A percentile compares a stretch with the other conserved stretches of the same genome.
phyloP scores from a whole-genome alignment of 768 basidiomycete species.

The Lactarius sp. region DNA sequence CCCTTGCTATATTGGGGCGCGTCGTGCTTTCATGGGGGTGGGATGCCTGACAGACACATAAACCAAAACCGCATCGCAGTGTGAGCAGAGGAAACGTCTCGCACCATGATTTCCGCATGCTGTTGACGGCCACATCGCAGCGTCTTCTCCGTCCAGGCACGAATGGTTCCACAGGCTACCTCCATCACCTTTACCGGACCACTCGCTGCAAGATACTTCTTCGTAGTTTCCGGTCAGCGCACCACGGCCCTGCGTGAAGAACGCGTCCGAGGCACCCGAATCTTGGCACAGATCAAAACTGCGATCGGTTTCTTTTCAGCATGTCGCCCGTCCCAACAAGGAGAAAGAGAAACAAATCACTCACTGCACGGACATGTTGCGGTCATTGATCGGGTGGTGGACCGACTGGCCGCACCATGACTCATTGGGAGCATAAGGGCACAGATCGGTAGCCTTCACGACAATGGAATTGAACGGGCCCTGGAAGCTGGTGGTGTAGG shows the following conservation, averaged over 20 bases:
- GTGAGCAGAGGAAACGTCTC: background rate
- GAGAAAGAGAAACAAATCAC: conserved; percentile 20
- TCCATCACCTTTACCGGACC: conserved; percentile 40
- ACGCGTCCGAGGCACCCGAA: conserved; percentile 45
- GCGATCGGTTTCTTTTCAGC: background rate
- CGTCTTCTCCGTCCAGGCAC: conserved; percentile 47
- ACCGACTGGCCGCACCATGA: conserved; percentile 52
- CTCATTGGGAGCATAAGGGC: conserved; percentile 45
- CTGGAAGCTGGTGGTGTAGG: conserved; percentile 45
- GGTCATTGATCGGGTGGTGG: conserved; percentile 37
- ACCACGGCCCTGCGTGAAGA: conserved; percentile 56
- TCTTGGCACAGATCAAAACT: conserved; percentile 63
- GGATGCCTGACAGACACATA: background rate
- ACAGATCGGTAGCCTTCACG: conserved; percentile 45
- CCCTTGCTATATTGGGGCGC: background rate
- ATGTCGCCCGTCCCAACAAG: background rate
- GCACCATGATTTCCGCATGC: conserved; percentile 54
- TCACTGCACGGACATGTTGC: conserved; percentile 45
- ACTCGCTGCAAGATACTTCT: conserved; percentile 53
- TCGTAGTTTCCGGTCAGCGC: conserved; percentile 49
- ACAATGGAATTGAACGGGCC: conserved; percentile 34
- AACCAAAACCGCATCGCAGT: background rate
- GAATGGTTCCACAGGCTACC: conserved; percentile 41
- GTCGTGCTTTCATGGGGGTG: background rate
- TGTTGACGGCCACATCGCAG: conserved; percentile 46